Conservation (phyloP, 1,284 basidiomycete species). For the Rhodotorula sp. region DNA sequence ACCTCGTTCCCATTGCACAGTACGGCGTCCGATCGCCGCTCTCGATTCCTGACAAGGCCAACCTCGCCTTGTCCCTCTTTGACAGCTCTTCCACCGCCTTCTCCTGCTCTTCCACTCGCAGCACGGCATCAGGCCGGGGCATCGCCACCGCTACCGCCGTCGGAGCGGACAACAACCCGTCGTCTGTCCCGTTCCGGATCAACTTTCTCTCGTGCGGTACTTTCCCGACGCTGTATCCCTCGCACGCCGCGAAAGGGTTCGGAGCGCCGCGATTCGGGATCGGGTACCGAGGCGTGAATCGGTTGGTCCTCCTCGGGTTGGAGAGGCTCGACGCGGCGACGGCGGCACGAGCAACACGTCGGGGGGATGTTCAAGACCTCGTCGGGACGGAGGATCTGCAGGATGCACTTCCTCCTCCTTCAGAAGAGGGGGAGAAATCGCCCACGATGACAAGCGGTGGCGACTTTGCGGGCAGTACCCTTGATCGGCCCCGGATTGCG, state of each 20-base stretch:
- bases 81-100: neutral
- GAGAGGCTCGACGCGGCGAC: neutral
- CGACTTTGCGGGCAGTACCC: neutral
- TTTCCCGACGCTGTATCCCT: conserved; percentile 18
- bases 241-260: conserved; percentile 17
- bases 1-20: neutral
- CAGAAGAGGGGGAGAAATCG: too few species aligned
- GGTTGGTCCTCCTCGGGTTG: conserved; percentile 12
- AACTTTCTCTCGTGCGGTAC: conserved; percentile 22
- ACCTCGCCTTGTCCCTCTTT: conserved; percentile 29
- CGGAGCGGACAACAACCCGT: neutral
- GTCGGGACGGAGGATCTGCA: too few species aligned
- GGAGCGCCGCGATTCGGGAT: neutral
- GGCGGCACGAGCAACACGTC: neutral
- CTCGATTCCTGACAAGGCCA: conserved; percentile 18
- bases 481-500: neutral
- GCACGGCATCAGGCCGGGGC: neutral
- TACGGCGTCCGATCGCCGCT: conserved; percentile 21
- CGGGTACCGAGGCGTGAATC: conserved; percentile 24
- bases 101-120: too few species aligned
- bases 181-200: conserved; percentile 11
- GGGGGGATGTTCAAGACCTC: too few species aligned
- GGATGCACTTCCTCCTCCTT: neutral
- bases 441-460: neutral
- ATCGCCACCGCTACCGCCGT: neutral